These are phyloP conservation scores for Zostera marina DNA, from an alignment of 116 monocot genomes.

Conservation along the genomic window DNA sequence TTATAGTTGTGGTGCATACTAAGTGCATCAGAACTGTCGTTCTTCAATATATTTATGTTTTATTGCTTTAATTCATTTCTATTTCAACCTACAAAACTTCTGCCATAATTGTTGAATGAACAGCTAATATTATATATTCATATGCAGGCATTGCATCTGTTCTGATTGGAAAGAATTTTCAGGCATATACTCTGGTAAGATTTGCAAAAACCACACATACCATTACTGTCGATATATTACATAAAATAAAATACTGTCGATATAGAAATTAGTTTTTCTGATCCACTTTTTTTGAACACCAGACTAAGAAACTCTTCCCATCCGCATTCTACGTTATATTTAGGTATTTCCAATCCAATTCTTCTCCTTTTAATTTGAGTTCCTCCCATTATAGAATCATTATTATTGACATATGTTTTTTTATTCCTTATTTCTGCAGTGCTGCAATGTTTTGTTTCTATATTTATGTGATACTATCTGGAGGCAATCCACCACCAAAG, in stretches of 20 bases:
- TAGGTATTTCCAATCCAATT: conserved; percentile 26
- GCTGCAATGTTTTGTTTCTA: conserved; percentile 76
- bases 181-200: conserved; percentile 44
- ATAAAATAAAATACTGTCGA: not conserved
- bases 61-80: too few relatives aligned
- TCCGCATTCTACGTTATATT: conserved; percentile 43
- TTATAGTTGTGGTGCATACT: too few relatives aligned
- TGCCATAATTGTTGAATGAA: not conserved
- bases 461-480: conserved; percentile 46
- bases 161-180: conserved; percentile 50
- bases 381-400: conserved; percentile 3
- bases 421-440: conserved; percentile 19
- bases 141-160: conserved; percentile 52
- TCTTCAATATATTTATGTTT: too few relatives aligned
- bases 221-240: not conserved
- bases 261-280: not conserved
- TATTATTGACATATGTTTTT: not conserved
- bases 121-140: not conserved
- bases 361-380: not conserved
- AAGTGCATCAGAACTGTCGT: too few relatives aligned
- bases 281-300: conserved; percentile 7
- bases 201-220: not conserved
- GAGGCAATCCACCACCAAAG: conserved; percentile 77
- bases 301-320: conserved; percentile 73
- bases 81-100: not conserved